These are phyloP conservation scores for Mangifera indica DNA, from an alignment of 345 rosid species.

Conservation along the genomic window DNA sequence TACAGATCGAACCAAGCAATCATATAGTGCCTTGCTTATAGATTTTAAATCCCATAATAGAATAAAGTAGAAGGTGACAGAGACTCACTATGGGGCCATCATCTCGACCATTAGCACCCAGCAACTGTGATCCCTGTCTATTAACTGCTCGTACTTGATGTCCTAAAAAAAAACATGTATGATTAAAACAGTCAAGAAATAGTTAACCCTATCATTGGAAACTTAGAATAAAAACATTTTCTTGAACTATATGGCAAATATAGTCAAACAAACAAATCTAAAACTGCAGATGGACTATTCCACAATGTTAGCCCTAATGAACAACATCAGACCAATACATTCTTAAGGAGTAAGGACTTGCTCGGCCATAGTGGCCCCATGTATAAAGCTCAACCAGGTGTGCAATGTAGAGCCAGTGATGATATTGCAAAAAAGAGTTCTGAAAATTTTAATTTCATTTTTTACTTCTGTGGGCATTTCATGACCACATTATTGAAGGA, in stretches of 20 bases:
- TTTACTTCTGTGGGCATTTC: neutral
- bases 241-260: neutral
- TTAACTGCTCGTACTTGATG: constrained; percentile 16
- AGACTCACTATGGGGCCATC: constrained; percentile 40
- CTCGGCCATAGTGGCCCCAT: neutral
- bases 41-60: constrained; percentile 6
- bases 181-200: neutral
- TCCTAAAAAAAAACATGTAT: constrained; percentile 21
- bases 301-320: neutral
- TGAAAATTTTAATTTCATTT: too few species aligned
- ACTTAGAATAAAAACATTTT: neutral
- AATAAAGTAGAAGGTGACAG: constrained; percentile 11
- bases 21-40: neutral
- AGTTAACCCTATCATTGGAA: neutral
- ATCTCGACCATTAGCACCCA: constrained; percentile 46
- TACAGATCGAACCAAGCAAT: constrained; percentile 4
- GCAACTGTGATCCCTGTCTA: constrained; percentile 30
- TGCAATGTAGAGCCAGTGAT: neutral
- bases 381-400: neutral
- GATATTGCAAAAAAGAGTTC: neutral
- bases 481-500: neutral
- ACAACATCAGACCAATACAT: constrained; percentile 4
- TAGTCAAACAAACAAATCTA: neutral
- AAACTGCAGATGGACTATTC: neutral
- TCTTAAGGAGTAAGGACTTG: neutral